Percentiles rank a stretch among this genome's conserved stretches.
phyloP scores from a whole-genome alignment of 805 yeast genomes.

The Yarrowia divulgata region DNA sequence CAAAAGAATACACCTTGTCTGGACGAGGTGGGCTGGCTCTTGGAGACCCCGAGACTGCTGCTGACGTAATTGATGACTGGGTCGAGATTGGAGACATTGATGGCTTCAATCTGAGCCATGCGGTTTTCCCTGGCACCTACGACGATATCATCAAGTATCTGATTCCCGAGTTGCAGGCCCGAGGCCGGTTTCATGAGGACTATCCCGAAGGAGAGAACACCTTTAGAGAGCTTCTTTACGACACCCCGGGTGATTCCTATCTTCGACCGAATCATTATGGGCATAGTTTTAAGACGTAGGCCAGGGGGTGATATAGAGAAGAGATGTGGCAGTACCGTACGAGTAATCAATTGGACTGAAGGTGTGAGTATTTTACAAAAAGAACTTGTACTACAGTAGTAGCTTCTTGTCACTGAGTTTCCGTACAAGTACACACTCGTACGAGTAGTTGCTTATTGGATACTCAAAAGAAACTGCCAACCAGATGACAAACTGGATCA shows the following conservation, averaged over 20 bases:
- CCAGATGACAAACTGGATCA: background rate
- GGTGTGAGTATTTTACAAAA: no score
- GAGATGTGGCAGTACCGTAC: no score
- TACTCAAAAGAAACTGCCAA: no score
- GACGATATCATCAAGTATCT: constrained; percentile 53
- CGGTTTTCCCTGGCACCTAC: constrained; percentile 51
- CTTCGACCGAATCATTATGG: constrained; percentile 8
- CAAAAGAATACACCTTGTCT: constrained; percentile 10
- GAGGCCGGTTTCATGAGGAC: constrained; percentile 50
- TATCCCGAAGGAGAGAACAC: constrained; percentile 8
- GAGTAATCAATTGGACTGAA: no score
- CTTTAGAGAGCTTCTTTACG: constrained; percentile 11
- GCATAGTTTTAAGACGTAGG: constrained; percentile 3
- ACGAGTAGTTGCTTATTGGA: no score
- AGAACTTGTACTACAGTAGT: no score
- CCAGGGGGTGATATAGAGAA: no score
- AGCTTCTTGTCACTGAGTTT: no score
- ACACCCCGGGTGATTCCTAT: constrained; percentile 10
- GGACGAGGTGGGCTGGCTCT: constrained; percentile 32
- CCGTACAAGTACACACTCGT: no score
- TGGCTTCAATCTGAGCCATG: constrained; percentile 55
- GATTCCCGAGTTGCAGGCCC: constrained; percentile 51
- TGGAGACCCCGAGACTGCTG: constrained; percentile 48
- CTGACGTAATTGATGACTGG: constrained; percentile 54
- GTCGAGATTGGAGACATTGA: constrained; percentile 54